These are phyloP conservation scores for Senecio squalidus DNA, from an alignment of 140 eudicot genomes.

Conservation along the genomic window DNA sequence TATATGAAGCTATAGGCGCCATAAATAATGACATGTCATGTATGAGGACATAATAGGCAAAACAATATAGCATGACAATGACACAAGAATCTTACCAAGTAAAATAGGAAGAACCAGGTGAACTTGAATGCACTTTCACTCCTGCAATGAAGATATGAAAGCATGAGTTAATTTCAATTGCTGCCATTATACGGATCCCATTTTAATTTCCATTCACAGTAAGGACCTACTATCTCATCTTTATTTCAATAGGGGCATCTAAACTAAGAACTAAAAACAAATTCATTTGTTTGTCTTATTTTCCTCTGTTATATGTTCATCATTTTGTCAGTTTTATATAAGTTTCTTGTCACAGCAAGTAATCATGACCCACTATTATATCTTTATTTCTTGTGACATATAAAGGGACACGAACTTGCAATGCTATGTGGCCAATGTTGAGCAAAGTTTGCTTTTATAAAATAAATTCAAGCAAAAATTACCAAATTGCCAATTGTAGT, in stretches of 20 bases:
- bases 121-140: conserved; percentile 88
- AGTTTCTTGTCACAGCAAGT: conserved; percentile 6
- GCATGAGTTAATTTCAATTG: too few relatives aligned
- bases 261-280: too few relatives aligned
- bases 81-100: conserved; percentile 48
- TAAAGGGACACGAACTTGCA: neutral
- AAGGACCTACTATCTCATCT: too few relatives aligned
- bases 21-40: conserved; percentile 14
- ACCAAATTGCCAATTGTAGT: neutral
- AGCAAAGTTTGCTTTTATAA: too few relatives aligned
- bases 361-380: neutral
- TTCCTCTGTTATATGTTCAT: neutral
- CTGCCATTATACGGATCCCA: too few relatives aligned
- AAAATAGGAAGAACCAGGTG: conserved; percentile 87
- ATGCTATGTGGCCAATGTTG: neutral
- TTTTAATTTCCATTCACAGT: too few relatives aligned
- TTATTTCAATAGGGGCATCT: too few relatives aligned
- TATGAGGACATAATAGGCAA: neutral
- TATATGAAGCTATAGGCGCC: conserved; percentile 64
- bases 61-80: neutral
- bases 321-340: neutral
- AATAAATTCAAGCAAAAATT: neutral
- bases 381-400: conserved; percentile 1
- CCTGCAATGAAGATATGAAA: too few relatives aligned
- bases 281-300: too few relatives aligned